Conservation (phyloP, 352 stramenopile species). For the Peronosclerospora sorghi region DNA sequence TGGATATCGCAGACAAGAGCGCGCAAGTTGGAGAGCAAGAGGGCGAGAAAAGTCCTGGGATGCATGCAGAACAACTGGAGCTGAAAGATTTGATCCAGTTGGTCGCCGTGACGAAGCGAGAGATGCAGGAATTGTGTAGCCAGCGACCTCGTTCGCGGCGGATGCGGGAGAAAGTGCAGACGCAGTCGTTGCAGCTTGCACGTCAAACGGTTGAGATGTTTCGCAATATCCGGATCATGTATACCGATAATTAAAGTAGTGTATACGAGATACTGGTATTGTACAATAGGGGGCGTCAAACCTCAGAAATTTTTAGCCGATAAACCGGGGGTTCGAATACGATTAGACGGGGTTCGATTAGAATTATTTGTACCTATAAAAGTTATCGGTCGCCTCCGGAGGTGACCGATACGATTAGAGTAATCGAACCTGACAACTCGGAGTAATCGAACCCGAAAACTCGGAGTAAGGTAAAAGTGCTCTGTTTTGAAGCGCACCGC, state of each 20-base stretch:
- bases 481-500: too few species aligned
- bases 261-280: background rate
- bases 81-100: slow-evolving; percentile 56
- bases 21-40: background rate
- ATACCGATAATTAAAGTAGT: slow-evolving; percentile 13
- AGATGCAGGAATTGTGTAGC: slow-evolving; percentile 35
- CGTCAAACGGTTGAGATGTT: slow-evolving; percentile 55
- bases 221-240: slow-evolving; percentile 42
- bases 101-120: slow-evolving; percentile 34
- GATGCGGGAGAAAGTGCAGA: slow-evolving; percentile 58
- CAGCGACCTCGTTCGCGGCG: slow-evolving; percentile 49
- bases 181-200: slow-evolving; percentile 44
- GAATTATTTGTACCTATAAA: too few species aligned
- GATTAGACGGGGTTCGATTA: too few species aligned
- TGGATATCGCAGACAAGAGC: background rate
- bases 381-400: too few species aligned
- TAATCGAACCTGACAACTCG: too few species aligned
- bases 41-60: slow-evolving; percentile 1
- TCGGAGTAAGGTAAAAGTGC: too few species aligned
- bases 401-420: too few species aligned
- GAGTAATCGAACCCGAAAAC: too few species aligned
- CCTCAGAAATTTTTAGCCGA: background rate
- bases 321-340: too few species aligned
- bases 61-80: slow-evolving; percentile 21
- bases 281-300: background rate